Conservation (phyloP, 2,329 filamentous ascomycete species). For the Colletotrichum sp. region DNA sequence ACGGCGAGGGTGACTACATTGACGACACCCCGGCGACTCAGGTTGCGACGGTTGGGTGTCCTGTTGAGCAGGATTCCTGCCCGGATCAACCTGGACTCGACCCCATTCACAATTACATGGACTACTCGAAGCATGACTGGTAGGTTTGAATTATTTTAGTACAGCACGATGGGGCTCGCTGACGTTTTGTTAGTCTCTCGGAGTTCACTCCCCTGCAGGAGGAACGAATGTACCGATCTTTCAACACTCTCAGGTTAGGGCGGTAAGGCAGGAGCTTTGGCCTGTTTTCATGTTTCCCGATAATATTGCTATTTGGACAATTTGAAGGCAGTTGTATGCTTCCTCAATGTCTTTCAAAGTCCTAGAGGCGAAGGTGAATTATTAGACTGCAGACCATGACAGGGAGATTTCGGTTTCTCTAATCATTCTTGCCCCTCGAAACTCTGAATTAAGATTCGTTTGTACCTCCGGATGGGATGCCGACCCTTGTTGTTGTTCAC, state of each 20-base stretch:
- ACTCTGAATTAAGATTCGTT: too few relatives aligned
- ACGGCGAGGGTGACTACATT: conserved; percentile 35
- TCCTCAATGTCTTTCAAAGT: too few relatives aligned
- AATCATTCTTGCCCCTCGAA: too few relatives aligned
- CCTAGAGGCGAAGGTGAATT: too few relatives aligned
- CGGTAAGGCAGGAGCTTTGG: background rate
- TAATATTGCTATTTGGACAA: too few relatives aligned
- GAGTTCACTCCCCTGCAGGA: conserved; percentile 8
- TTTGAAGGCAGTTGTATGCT: too few relatives aligned
- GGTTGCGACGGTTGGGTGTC: conserved; percentile 33
- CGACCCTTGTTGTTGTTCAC: too few relatives aligned
- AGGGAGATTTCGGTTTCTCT: too few relatives aligned
- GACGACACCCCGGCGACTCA: conserved; percentile 36
- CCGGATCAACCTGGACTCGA: conserved; percentile 27
- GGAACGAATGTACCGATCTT: conserved; percentile 6
- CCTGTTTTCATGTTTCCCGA: background rate
- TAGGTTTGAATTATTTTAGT: background rate
- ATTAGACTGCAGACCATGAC: too few relatives aligned
- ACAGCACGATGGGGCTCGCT: background rate
- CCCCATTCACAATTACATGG: conserved; percentile 34
- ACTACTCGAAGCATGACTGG: conserved; percentile 27
- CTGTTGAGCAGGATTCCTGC: conserved; percentile 32
- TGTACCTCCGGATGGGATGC: too few relatives aligned
- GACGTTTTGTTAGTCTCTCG: background rate
- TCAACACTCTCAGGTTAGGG: background rate